A percentile compares a stretch with the other conserved stretches of the same genome.
phyloP scores from a whole-genome alignment of 306 rosid species.

The Phaseolus lunatus region DNA sequence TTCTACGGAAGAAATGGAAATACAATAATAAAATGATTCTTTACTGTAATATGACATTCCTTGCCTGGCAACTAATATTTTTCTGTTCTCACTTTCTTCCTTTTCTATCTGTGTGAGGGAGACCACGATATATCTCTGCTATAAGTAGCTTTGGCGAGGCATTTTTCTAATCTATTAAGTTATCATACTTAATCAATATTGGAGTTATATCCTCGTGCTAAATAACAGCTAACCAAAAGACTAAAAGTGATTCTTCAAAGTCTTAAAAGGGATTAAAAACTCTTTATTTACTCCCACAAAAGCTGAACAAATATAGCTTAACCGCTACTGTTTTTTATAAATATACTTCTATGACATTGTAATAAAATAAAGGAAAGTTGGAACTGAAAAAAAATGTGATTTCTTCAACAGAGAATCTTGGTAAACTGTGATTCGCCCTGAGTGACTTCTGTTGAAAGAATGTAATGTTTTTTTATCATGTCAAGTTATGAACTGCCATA shows the following conservation, averaged over 20 bases:
- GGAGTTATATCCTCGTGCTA: not conserved
- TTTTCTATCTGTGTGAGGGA: not conserved
- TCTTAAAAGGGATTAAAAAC: too few relatives aligned
- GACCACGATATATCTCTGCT: not conserved
- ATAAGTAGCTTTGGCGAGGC: not conserved
- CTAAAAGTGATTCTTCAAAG: too few relatives aligned
- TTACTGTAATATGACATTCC: constrained; percentile 53
- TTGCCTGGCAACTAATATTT: constrained; percentile 20
- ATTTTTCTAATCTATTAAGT: not conserved
- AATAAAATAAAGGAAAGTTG: constrained; percentile 5
- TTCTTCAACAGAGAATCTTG: not conserved
- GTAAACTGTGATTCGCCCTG: not conserved
- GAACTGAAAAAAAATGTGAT: constrained; percentile 15
- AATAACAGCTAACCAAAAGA: too few relatives aligned
- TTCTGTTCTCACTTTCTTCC: constrained; percentile 10
- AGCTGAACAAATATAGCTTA: too few relatives aligned
- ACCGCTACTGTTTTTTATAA: not conserved
- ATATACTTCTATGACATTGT: not conserved
- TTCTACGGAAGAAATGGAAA: constrained; percentile 45
- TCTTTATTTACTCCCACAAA: too few relatives aligned
- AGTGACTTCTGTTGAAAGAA: not conserved
- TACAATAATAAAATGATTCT: constrained; percentile 61
- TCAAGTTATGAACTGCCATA: too few relatives aligned
- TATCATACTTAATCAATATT: not conserved
- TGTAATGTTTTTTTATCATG: too few relatives aligned